Base-by-base conservation (phyloP, 148 eudicot genomes). In the Amaranthus cruentus region DNA sequence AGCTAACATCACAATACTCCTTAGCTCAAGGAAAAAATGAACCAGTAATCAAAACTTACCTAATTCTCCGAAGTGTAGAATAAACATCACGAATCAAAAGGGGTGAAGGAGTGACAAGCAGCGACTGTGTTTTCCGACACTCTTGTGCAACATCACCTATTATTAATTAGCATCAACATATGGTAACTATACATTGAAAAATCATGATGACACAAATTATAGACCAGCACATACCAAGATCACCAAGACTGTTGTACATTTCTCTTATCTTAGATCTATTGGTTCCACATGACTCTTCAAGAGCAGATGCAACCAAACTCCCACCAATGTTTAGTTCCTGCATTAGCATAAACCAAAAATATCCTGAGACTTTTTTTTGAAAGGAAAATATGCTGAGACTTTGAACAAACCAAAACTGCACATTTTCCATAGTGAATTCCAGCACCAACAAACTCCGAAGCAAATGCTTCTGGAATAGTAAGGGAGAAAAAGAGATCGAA, bases 91-190 rank as follows among this genome's bases (percentile, higher is more conserved):
- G 85, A 57, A 96, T 88, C 77, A 93, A 82, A 68, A 92, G 97
- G 11, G 90, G 90, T 42, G 91, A 73, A 56, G 91, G 99, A 81
- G 99, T 89, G 61, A 86, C 80, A 63, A 96, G 90, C 69, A 88
- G 82, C 68, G 97, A 85, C 66, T 96, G 97, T 56, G 89, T 90
- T 82, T 88, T 96, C 53, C 94, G 92, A 84, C 96, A 96, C 76
- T 87, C 91, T 83, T 90, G 96, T 63, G 99, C 99, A 85, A 96
- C 99, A 82, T 96, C 96, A 74, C 99, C 97, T 96, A 67, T 55
- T 86, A 73, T 47, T 76, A 64, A 70, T 69, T 15, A 68, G 50
- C 21, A 44, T 9, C 71, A 53, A 64, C 59, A 71, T 14, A 60
- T 68, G 51, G 68, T 15, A 77, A 74, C 28, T 72, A 58, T 56